Base-by-base conservation (phyloP, 2,329 filamentous ascomycete species). In the Talaromyces sp. region DNA sequence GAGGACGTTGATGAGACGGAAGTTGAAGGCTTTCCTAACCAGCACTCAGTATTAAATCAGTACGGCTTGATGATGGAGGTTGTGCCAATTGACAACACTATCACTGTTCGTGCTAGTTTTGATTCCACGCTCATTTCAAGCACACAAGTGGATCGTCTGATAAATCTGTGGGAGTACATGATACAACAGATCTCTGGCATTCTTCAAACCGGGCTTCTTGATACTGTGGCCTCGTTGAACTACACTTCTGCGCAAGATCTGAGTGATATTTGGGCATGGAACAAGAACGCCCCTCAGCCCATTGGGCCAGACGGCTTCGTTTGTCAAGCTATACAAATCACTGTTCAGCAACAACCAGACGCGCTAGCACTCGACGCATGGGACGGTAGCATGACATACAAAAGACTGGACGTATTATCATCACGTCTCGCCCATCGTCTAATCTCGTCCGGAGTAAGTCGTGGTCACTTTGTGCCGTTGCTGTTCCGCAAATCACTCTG, bases 361-460 rank as follows among this genome's bases (percentile, higher is more conserved):
- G 42, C 36, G 5, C 51, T 40, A 1, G 61, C 61, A 14, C 52
- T 62, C 12, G 53, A 42, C 44, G 23, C 61, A 51, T 62, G 61
- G 61, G 57, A 62, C 12, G 56, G 61, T 8, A 9, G 51, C 2
- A 28, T 58, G 1, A 53, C 60, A 16, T 62, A 62, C 28, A 36
- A 28, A 36, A n/a, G 54, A 18, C 27, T 62, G 4, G 56, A 62
- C 14, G 8, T n/a, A 4, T n/a, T 54, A 3, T 58, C 60, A 3
- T 1, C 30, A 14, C 16, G 36, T 12, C 34, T 62, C 2, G 36
- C 60, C 30, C 5, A 44, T 10, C 42, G 30, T 28, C 42, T 62
- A 9, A 14, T 50, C 2, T 1, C 4, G 5, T 36, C 69, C 28
- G 72, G 74, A 58, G 67, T 75, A 14, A 63, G 68, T 0, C 61